Percentiles rank a stretch among this genome's conserved stretches.
Evolutionary conservation across 1,139 yeast genomes (phyloP).

Genomic region (Kodamaea suecica): DNA sequence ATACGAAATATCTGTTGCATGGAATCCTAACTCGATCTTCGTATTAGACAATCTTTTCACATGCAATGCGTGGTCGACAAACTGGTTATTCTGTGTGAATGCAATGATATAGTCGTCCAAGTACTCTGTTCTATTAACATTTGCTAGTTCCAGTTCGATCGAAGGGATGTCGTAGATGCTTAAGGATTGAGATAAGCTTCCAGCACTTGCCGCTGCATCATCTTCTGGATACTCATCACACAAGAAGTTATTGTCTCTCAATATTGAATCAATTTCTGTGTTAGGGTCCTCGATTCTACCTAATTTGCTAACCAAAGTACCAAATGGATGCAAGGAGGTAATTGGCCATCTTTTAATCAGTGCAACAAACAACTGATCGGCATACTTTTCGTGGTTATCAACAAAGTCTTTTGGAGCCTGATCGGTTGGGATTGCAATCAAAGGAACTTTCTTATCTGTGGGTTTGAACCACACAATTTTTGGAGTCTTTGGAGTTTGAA

Average conservation of each 20-base stretch:
- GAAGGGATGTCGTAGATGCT: constrained; percentile 37
- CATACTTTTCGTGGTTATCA: constrained; percentile 81
- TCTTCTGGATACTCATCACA: constrained; percentile 76
- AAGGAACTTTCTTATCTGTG: constrained; percentile 93
- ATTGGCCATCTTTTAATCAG: constrained; percentile 99
- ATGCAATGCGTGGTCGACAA: constrained; percentile 78
- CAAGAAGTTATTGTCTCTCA: constrained; percentile 88
- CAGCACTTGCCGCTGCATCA: constrained; percentile 46
- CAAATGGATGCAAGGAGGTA: constrained; percentile 96
- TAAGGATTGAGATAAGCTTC: constrained; percentile 9
- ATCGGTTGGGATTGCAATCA: constrained; percentile 97
- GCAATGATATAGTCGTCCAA: constrained; percentile 64
- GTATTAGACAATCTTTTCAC: constrained; percentile 58
- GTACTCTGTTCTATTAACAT: constrained; percentile 53
- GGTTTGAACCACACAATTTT: constrained; percentile 99
- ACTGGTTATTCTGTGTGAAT: constrained; percentile 55
- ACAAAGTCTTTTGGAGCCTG: constrained; percentile 96
- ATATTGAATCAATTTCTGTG: constrained; percentile 83
- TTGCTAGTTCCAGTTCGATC: constrained; percentile 33
- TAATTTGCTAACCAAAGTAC: constrained; percentile 82
- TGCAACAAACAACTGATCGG: constrained; percentile 84
- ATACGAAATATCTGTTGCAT: constrained; percentile 74
- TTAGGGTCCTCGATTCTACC: constrained; percentile 76
- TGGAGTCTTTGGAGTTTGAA: constrained; percentile 60
- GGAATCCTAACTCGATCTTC: constrained; percentile 73